Evolutionary conservation across 208 protist genomes (phyloP).

Genomic region (Leishmania amazonensis): DNA sequence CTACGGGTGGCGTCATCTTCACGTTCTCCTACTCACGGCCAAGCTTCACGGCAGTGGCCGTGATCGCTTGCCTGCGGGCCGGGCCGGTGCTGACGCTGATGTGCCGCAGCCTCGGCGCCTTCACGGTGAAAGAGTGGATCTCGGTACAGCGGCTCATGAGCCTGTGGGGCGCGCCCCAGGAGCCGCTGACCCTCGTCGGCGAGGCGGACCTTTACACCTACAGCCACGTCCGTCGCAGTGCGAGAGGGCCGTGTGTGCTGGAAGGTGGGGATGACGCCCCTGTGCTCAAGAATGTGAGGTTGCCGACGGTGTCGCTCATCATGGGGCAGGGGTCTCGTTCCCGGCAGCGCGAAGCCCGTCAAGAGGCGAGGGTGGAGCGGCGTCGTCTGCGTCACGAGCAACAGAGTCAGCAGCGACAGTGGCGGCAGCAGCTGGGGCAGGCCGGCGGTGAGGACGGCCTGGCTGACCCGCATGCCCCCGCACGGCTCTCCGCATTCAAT

Average conservation of each 20-base stretch:
- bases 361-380: background rate
- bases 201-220: conserved; percentile 33
- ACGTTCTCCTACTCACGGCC: conserved; percentile 35
- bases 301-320: conserved; percentile 11
- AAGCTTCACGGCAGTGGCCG: conserved; percentile 50
- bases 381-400: background rate
- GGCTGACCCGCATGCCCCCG: background rate
- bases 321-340: background rate
- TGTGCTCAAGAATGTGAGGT: conserved; percentile 7
- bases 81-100: conserved; percentile 43
- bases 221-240: conserved; percentile 12
- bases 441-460: background rate
- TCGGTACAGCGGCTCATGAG: conserved; percentile 56
- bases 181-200: conserved; percentile 38
- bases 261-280: conserved; percentile 16
- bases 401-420: background rate
- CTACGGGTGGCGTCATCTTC: conserved; percentile 56
- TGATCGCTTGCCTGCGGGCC: conserved; percentile 46
- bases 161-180: conserved; percentile 51
- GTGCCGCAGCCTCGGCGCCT: conserved; percentile 39
- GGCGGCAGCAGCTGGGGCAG: background rate
- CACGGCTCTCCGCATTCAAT: background rate
- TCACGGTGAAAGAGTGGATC: conserved; percentile 53
- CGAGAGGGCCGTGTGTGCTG: conserved; percentile 7
- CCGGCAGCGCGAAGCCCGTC: background rate